These are phyloP conservation scores for Botrytis hyacinthi DNA, from an alignment of 2,329 filamentous ascomycete genomes.

Conservation along the genomic window DNA sequence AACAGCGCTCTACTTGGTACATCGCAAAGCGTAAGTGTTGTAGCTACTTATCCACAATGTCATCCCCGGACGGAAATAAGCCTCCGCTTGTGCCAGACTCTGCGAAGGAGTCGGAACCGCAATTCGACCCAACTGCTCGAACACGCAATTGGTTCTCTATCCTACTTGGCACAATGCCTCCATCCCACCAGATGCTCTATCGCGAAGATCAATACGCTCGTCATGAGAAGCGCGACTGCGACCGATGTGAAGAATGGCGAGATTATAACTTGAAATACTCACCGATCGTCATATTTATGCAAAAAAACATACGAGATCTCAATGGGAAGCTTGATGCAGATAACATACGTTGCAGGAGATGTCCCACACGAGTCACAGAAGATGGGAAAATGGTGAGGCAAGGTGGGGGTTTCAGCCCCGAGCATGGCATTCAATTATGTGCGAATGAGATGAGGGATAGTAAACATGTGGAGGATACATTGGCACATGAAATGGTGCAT, in stretches of 20 bases:
- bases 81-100: background rate
- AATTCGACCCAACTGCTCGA: slow-evolving; percentile 18
- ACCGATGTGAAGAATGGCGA: slow-evolving; percentile 74
- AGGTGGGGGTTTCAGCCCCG: slow-evolving; percentile 80
- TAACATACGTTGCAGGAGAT: slow-evolving; percentile 82
- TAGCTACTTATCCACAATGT: background rate
- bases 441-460: slow-evolving; percentile 83
- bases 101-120: background rate
- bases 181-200: slow-evolving; percentile 17
- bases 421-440: slow-evolving; percentile 86
- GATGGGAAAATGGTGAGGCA: slow-evolving; percentile 56
- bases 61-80: slow-evolving; percentile 18
- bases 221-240: slow-evolving; percentile 76
- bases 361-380: slow-evolving; percentile 55
- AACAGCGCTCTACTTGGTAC: background rate
- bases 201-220: slow-evolving; percentile 71
- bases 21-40: background rate
- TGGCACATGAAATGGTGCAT: slow-evolving; percentile 97
- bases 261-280: slow-evolving; percentile 84
- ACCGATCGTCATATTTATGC: slow-evolving; percentile 83
- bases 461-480: slow-evolving; percentile 85
- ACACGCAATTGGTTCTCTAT: slow-evolving; percentile 21
- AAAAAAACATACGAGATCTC: slow-evolving; percentile 74
- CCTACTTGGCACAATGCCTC: slow-evolving; percentile 19
- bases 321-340: slow-evolving; percentile 69